Evolutionary conservation across 202 grass and related monocot species (phyloP).

Genomic region (Cymbopogon flexuosus): DNA sequence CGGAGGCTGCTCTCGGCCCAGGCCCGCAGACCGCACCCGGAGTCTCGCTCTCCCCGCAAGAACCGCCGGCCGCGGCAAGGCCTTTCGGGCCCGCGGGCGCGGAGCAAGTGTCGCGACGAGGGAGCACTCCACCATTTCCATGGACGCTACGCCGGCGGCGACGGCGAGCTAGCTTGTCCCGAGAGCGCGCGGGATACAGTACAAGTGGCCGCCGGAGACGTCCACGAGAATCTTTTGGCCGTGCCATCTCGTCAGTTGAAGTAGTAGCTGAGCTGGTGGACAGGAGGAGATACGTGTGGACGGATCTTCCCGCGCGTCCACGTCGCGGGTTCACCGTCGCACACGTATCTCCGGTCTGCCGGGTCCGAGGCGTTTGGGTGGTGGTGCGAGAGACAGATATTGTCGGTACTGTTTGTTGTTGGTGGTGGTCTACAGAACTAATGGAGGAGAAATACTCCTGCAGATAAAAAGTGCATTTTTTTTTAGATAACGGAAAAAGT

Average conservation of each 20-base stretch:
- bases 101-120: neutral
- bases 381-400: neutral
- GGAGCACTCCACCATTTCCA: conserved; percentile 50
- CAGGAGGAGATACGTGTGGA: conserved; percentile 40
- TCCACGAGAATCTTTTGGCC: conserved; percentile 21
- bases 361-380: conserved; percentile 13
- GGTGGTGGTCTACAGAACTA: neutral
- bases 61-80: neutral
- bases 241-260: neutral
- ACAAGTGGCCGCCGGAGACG: conserved; percentile 10
- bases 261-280: conserved; percentile 23
- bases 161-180: neutral
- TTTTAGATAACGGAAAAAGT: too few relatives aligned
- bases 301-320: conserved; percentile 19
- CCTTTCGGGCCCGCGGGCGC: neutral
- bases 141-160: neutral
- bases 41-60: conserved; percentile 21
- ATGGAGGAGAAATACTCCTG: neutral
- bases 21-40: conserved; percentile 19
- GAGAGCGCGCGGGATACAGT: neutral
- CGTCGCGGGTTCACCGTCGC: neutral
- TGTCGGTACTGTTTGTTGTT: too few relatives aligned
- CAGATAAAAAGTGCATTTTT: neutral
- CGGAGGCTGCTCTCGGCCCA: neutral
- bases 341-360: conserved; percentile 17